Conservation (phyloP, 2,329 filamentous ascomycete species). For the Coniella vitis region DNA sequence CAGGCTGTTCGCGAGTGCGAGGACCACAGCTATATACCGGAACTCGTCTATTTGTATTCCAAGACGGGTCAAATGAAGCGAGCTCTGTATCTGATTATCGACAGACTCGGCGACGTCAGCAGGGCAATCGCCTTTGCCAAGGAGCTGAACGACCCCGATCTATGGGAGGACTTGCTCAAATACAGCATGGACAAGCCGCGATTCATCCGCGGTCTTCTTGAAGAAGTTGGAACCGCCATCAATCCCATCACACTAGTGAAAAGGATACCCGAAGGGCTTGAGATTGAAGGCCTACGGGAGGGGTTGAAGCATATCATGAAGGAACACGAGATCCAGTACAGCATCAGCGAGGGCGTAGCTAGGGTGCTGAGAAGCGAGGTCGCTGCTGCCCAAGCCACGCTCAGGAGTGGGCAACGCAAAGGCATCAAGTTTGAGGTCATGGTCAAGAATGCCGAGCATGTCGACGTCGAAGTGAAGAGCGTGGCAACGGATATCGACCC, state of each 20-base stretch:
- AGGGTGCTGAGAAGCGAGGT: conserved; percentile 84
- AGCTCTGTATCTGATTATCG: conserved; percentile 87
- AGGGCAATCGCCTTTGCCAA: conserved; percentile 94
- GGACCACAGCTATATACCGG: conserved; percentile 70
- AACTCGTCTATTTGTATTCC: conserved; percentile 91
- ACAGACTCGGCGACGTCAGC: conserved; percentile 82
- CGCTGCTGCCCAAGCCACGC: conserved; percentile 69
- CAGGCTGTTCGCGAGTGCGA: conserved; percentile 74
- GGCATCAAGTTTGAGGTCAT: conserved; percentile 84
- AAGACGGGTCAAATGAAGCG: conserved; percentile 93
- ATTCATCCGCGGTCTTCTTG: conserved; percentile 86
- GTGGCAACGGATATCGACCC: conserved; percentile 23
- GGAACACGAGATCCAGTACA: conserved; percentile 92
- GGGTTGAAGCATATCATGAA: conserved; percentile 86
- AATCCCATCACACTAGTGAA: conserved; percentile 86
- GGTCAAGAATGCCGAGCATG: conserved; percentile 34
- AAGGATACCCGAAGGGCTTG: conserved; percentile 85
- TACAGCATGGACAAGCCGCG: conserved; percentile 97
- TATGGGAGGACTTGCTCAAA: conserved; percentile 91
- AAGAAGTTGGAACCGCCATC: conserved; percentile 90
- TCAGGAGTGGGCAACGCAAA: conserved; percentile 72
- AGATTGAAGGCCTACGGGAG: conserved; percentile 84
- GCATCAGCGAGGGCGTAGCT: conserved; percentile 85
- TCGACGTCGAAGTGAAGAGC: conserved; percentile 37
- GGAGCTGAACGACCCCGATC: conserved; percentile 80